Conservation (phyloP, 2,329 filamentous ascomycete genomes). For the Trichoderma sp. region DNA sequence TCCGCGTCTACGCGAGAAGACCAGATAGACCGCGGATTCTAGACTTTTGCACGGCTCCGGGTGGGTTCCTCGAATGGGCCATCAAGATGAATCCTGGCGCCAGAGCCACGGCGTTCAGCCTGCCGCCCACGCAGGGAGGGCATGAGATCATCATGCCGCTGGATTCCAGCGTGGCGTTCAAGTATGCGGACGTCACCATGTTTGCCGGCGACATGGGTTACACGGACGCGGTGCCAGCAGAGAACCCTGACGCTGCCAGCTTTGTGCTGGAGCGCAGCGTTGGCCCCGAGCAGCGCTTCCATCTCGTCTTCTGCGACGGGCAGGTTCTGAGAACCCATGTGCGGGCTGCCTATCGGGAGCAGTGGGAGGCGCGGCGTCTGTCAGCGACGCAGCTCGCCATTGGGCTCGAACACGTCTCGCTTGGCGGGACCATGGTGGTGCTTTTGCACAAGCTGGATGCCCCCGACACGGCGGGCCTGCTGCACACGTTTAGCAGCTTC, state of each 20-base stretch:
- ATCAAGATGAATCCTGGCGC: slow-evolving; percentile 41
- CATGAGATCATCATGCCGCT: slow-evolving; percentile 39
- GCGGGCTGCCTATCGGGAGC: slow-evolving; percentile 37
- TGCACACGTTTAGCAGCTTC: slow-evolving; percentile 47
- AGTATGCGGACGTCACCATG: slow-evolving; percentile 53
- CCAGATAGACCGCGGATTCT: slow-evolving; percentile 41
- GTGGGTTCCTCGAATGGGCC: slow-evolving; percentile 49
- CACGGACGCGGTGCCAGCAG: slow-evolving; percentile 34
- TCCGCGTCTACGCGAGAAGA: slow-evolving; percentile 31
- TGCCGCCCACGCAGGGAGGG: slow-evolving; percentile 45
- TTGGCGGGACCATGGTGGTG: slow-evolving; percentile 52
- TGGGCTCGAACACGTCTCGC: slow-evolving; percentile 47
- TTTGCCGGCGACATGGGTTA: slow-evolving; percentile 49
- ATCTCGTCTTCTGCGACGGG: slow-evolving; percentile 52
- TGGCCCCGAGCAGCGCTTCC: slow-evolving; percentile 36
- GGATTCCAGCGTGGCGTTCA: slow-evolving; percentile 27
- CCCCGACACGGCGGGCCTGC: slow-evolving; percentile 40
- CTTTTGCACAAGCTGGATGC: slow-evolving; percentile 52
- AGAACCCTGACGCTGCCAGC: slow-evolving; percentile 32
- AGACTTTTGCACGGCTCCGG: slow-evolving; percentile 59
- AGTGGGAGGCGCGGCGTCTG: slow-evolving; percentile 42
- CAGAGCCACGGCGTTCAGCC: slow-evolving; percentile 40
- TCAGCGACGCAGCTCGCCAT: slow-evolving; percentile 45
- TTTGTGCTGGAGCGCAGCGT: slow-evolving; percentile 38
- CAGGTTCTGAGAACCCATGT: slow-evolving; percentile 47